Percentiles rank a stretch among this genome's conserved stretches.
Conservation (phyloP, 352 stramenopile genomes). For the Phytophthora uliginosa region DNA sequence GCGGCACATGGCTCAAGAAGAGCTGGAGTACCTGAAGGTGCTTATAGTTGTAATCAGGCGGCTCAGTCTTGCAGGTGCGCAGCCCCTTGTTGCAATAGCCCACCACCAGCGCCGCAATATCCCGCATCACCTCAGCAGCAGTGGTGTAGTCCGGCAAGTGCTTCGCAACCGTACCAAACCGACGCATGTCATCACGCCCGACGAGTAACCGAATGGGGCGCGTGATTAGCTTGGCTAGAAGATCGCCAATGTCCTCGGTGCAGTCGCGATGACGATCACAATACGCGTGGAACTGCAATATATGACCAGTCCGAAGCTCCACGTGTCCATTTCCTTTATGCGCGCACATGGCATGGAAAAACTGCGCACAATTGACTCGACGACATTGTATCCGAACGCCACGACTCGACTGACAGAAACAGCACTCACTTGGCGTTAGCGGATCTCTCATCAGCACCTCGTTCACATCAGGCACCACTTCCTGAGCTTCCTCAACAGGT, state of each 20-base stretch:
- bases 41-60: slow-evolving; percentile 64
- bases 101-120: slow-evolving; percentile 56
- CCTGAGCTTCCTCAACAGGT: slow-evolving; percentile 17
- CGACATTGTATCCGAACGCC: slow-evolving; percentile 75
- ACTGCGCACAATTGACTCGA: slow-evolving; percentile 54
- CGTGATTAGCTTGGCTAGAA: slow-evolving; percentile 67
- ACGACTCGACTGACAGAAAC: slow-evolving; percentile 49
- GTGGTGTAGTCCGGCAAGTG: slow-evolving; percentile 50
- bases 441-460: slow-evolving; percentile 30
- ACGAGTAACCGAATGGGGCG: slow-evolving; percentile 58
- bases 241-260: slow-evolving; percentile 45
- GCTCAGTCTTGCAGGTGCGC: slow-evolving; percentile 53
- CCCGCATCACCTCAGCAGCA: slow-evolving; percentile 49
- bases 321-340: slow-evolving; percentile 51
- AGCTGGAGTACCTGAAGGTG: slow-evolving; percentile 78
- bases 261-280: slow-evolving; percentile 69
- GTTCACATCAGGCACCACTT: slow-evolving; percentile 5
- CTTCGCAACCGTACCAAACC: slow-evolving; percentile 56
- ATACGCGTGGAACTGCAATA: slow-evolving; percentile 69
- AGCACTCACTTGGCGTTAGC: slow-evolving; percentile 44
- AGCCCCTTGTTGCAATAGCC: slow-evolving; percentile 66
- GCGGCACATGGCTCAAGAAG: slow-evolving; percentile 72
- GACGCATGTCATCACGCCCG: slow-evolving; percentile 60
- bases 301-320: slow-evolving; percentile 41
- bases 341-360: slow-evolving; percentile 78